A percentile compares a stretch with the other conserved stretches of the same genome.
These are phyloP conservation scores for Arctium lappa DNA, from an alignment of 129 eudicot species.

Conservation along the genomic window DNA sequence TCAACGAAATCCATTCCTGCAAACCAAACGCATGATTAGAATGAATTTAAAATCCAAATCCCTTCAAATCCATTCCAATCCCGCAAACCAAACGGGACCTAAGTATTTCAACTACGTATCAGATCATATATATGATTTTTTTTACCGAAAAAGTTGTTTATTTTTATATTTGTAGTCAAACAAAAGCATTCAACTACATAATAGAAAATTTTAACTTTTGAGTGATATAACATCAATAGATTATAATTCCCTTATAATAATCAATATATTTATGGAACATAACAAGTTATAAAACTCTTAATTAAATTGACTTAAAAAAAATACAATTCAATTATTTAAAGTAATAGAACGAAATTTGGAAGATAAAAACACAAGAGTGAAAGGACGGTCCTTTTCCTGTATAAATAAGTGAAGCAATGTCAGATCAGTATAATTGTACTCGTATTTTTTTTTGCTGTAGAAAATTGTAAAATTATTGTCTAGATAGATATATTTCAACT, in stretches of 20 bases:
- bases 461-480: not conserved
- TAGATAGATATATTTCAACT: not conserved
- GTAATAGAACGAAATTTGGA: not conserved
- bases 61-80: no score
- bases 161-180: not conserved
- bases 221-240: not conserved
- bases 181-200: no score
- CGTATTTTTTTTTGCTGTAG: slow-evolving; percentile 6
- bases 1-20: no score
- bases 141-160: no score
- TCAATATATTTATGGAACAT: not conserved
- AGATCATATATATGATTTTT: no score
- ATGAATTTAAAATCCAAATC: no score
- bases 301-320: not conserved
- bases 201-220: no score
- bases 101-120: no score
- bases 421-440: slow-evolving; percentile 20
- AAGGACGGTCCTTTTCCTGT: slow-evolving; percentile 18
- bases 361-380: slow-evolving; percentile 15
- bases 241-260: not conserved
- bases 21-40: no score
- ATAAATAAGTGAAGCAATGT: slow-evolving; percentile 24
- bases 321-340: not conserved
- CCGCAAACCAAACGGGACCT: no score
- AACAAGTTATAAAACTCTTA: not conserved